phyloP scores from a whole-genome alignment of 2,329 filamentous ascomycete species.

The Lojkania enalia region DNA sequence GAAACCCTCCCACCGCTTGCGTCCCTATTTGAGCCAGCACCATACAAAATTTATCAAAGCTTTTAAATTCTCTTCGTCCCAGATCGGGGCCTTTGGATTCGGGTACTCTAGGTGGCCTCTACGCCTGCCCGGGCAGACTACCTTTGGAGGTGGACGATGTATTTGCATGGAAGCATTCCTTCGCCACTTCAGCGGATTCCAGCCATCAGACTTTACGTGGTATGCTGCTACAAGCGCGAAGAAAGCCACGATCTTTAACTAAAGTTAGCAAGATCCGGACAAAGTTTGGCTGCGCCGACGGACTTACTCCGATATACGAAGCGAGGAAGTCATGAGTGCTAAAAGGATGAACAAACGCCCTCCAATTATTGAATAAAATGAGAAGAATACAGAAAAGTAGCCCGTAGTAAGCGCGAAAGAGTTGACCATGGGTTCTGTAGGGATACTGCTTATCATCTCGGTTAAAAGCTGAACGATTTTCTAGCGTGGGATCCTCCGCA shows the following conservation, averaged over 20 bases:
- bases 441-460: conserved; percentile 35
- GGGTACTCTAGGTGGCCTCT: conserved; percentile 27
- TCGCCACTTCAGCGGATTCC: conserved; percentile 31
- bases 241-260: conserved; percentile 24
- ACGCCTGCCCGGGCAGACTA: conserved; percentile 28
- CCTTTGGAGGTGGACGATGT: conserved; percentile 30
- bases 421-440: conserved; percentile 30
- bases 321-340: conserved; percentile 18
- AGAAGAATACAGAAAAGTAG: conserved; percentile 29
- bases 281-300: not conserved
- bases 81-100: conserved; percentile 29
- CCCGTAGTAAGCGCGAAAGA: conserved; percentile 32
- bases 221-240: conserved; percentile 30
- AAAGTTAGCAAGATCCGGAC: not conserved
- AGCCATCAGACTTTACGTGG: conserved; percentile 30
- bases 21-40: conserved; percentile 30
- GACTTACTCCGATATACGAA: conserved; percentile 30
- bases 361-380: conserved; percentile 33
- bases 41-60: conserved; percentile 28
- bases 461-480: conserved; percentile 30
- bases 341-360: conserved; percentile 22
- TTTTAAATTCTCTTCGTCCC: conserved; percentile 29
- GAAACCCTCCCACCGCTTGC: not conserved
- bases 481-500: conserved; percentile 27
- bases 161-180: conserved; percentile 33